Conservation (phyloP, 139 green algal genomes). For the Volvox reticuliferus region DNA sequence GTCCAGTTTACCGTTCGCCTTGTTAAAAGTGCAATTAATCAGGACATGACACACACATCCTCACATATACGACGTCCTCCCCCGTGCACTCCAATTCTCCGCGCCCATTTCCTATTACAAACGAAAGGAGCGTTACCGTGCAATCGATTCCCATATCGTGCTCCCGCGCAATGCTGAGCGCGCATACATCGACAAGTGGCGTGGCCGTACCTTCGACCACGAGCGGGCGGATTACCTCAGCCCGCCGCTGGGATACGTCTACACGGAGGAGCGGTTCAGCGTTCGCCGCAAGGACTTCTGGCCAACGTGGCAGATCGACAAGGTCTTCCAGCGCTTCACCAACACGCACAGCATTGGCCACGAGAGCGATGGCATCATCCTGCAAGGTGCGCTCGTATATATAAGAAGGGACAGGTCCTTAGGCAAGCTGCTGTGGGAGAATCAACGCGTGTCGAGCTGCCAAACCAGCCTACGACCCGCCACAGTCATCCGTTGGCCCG, state of each 20-base stretch:
- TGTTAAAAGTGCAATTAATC: no score
- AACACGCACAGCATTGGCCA: conserved; percentile 77
- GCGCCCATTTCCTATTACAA: not conserved
- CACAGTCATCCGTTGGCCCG: no score
- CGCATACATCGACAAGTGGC: conserved; percentile 51
- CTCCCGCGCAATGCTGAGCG: conserved; percentile 69
- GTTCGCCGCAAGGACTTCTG: conserved; percentile 94
- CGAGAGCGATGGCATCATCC: conserved; percentile 96
- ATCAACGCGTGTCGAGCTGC: no score
- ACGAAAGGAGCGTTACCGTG: conserved; percentile 60
- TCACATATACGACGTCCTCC: no score
- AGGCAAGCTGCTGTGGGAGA: no score
- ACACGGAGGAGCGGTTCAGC: conserved; percentile 76
- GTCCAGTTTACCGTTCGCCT: no score
- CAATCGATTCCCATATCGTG: conserved; percentile 69
- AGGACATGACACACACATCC: no score
- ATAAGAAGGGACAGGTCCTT: no score
- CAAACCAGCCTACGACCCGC: no score
- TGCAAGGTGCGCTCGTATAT: conserved; percentile 69
- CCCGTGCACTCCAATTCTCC: no score
- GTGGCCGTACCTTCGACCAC: conserved; percentile 11
- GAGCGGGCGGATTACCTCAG: conserved; percentile 49
- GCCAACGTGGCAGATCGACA: conserved; percentile 74
- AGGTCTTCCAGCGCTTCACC: conserved; percentile 77
- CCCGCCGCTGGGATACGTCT: conserved; percentile 63